Evolutionary conservation across 805 yeast genomes (phyloP).

Genomic region (Middelhovenomyces tepae): DNA sequence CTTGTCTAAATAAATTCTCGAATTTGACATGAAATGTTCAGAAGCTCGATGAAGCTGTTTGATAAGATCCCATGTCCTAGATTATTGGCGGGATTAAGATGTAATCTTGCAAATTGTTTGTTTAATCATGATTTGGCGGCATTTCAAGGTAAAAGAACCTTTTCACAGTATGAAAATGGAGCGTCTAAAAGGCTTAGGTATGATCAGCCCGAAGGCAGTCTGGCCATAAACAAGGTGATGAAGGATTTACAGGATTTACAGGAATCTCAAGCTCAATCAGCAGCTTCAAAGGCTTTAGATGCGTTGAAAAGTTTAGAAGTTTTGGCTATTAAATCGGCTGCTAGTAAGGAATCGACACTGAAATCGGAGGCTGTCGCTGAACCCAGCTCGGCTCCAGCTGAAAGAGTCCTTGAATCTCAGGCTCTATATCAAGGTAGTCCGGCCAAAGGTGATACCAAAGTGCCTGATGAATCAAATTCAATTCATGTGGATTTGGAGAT

Average conservation of each 20-base stretch:
- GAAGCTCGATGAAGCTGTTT: conserved; percentile 16
- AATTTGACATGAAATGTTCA: conserved; percentile 19
- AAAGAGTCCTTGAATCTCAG: too few species aligned
- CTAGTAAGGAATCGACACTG: too few species aligned
- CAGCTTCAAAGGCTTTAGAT: neutral
- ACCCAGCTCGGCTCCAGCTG: too few species aligned
- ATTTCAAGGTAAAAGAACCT: too few species aligned
- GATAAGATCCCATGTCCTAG: conserved; percentile 24
- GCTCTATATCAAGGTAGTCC: too few species aligned
- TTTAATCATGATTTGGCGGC: conserved; percentile 23
- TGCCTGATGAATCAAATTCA: too few species aligned
- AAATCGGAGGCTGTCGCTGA: too few species aligned
- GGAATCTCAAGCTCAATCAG: conserved; percentile 2
- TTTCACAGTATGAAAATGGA: neutral
- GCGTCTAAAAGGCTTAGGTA: neutral
- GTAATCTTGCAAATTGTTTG: conserved; percentile 27
- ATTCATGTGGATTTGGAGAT: too few species aligned
- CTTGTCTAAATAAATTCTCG: neutral
- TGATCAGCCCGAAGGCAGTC: conserved; percentile 1
- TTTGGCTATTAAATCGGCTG: too few species aligned
- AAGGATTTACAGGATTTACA: neutral
- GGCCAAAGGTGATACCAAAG: too few species aligned
- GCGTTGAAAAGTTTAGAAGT: too few species aligned
- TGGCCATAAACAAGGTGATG: conserved; percentile 1
- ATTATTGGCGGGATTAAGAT: conserved; percentile 11